phyloP scores from a whole-genome alignment of 2,329 filamentous ascomycete species.

The Colletotrichum filicis region DNA sequence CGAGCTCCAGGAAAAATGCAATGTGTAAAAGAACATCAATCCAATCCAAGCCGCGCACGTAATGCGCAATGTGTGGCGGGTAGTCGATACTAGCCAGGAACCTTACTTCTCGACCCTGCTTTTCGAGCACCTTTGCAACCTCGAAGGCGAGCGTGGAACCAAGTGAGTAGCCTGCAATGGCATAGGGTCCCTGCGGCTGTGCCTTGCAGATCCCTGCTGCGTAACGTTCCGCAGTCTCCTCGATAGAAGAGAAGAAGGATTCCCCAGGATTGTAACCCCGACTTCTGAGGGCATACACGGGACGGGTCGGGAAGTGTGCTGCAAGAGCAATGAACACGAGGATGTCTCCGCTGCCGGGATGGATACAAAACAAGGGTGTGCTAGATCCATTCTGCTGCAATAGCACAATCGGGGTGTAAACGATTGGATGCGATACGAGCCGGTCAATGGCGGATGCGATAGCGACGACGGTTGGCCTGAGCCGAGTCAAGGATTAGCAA shows the following conservation, averaged over 20 bases:
- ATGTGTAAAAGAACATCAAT: constrained; percentile 46
- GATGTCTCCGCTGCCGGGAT: constrained; percentile 53
- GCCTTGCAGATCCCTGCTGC: constrained; percentile 46
- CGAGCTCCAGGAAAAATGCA: constrained; percentile 45
- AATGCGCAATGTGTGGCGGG: constrained; percentile 53
- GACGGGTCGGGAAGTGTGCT: constrained; percentile 50
- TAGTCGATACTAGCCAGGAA: constrained; percentile 56
- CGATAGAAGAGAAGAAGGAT: constrained; percentile 44
- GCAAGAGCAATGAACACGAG: constrained; percentile 51
- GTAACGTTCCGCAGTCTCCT: constrained; percentile 51
- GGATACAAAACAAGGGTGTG: constrained; percentile 51
- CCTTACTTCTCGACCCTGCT: constrained; percentile 46
- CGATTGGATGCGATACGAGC: constrained; percentile 4
- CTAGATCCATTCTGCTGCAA: constrained; percentile 44
- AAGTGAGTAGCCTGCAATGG: constrained; percentile 57
- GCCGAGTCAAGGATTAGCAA: not conserved
- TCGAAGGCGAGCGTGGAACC: constrained; percentile 58
- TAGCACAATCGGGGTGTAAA: constrained; percentile 49
- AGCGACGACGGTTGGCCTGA: constrained; percentile 19
- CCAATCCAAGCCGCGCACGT: constrained; percentile 47
- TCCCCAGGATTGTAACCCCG: constrained; percentile 49
- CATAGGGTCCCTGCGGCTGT: constrained; percentile 59
- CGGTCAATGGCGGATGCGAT: constrained; percentile 35
- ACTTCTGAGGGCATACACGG: constrained; percentile 57
- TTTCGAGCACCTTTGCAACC: constrained; percentile 53